Conservation (phyloP, 257 asterid species). For the Fraxinus quadrangulata region DNA sequence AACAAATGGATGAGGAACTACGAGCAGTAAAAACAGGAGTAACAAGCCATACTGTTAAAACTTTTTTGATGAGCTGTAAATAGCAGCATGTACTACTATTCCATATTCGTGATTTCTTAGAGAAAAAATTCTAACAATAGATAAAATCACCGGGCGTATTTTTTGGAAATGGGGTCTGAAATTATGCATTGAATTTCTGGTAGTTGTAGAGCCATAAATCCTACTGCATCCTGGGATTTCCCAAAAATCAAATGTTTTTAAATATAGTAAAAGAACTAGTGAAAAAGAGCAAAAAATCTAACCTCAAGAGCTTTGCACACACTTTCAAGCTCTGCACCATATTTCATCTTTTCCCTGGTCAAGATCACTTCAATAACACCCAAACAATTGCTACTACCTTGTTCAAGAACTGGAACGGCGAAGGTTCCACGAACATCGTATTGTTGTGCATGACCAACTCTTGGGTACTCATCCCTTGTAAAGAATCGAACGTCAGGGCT, state of each 20-base stretch:
- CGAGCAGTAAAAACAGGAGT: background rate
- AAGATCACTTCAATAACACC: slow-evolving; percentile 90
- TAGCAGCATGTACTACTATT: background rate
- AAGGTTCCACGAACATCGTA: slow-evolving; percentile 83
- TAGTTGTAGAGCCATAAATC: background rate
- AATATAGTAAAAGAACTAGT: background rate
- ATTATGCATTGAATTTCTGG: too few relatives aligned
- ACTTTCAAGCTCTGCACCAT: slow-evolving; percentile 73
- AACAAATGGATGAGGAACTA: background rate
- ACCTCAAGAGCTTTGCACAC: slow-evolving; percentile 97
- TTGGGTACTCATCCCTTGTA: slow-evolving; percentile 68
- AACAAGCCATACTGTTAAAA: too few relatives aligned
- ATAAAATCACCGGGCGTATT: too few relatives aligned
- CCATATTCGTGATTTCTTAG: background rate
- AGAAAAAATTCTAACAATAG: too few relatives aligned
- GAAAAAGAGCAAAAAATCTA: slow-evolving; percentile 19
- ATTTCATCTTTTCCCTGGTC: slow-evolving; percentile 79
- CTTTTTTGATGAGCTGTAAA: slow-evolving; percentile 1
- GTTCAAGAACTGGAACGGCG: slow-evolving; percentile 86
- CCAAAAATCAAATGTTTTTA: background rate
- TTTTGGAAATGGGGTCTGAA: too few relatives aligned
- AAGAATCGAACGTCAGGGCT: slow-evolving; percentile 89
- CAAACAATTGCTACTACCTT: slow-evolving; percentile 71
- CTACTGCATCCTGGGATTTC: background rate
- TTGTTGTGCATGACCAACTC: slow-evolving; percentile 75